Base-by-base conservation (phyloP, 2,329 filamentous ascomycete genomes). In the Elsinoe necatrix region DNA sequence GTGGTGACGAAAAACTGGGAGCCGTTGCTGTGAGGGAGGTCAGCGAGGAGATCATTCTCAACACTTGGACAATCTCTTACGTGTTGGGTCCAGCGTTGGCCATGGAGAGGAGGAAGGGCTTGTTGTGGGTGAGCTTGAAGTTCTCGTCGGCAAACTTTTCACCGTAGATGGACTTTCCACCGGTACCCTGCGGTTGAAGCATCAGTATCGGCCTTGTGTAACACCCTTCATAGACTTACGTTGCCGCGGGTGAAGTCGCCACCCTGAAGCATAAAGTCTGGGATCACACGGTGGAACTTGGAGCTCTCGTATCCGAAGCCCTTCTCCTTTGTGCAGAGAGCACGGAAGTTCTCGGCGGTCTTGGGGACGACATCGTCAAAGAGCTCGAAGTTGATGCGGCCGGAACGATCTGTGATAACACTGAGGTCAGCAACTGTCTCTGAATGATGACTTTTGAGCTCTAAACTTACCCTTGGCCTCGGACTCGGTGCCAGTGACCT, bases 61-160 rank as follows among this genome's bases (percentile, higher is more conserved):
- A 23, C 43, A 20, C 51, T 42, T 18, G 20, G 37, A 39, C 45
- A 71, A 23, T 9, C 1, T 21, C 79, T 69, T 76, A 83, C 80
- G 92, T 97, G 86, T 97, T 95, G 54, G 91, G 90, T 56, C 93
- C 93, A 64, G 93, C 92, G 72, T 98, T 98, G 68, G 93, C 93
- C 93, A 98, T 98, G 71, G 89, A 95, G 62, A 98, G 80, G 63
- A 97, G 77, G 77, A 96, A 96, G 4, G 93, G 91, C 66, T 85
- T 86, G 67, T 93, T 87, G 72, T 98, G 93, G 78, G 92, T 91
- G 71, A 86, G 77, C 61, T 87, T 82, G 70, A 98, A 97, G 73
- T 95, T 95, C 80, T 98, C 92, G 68, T 98, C 92, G 67, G 89
- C 87, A 68, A 98, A 98, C 77, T 96, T 97, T 71, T 87, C 87